Conservation (phyloP, 495 filamentous ascomycete species). For the Lepidopterella palustris region DNA sequence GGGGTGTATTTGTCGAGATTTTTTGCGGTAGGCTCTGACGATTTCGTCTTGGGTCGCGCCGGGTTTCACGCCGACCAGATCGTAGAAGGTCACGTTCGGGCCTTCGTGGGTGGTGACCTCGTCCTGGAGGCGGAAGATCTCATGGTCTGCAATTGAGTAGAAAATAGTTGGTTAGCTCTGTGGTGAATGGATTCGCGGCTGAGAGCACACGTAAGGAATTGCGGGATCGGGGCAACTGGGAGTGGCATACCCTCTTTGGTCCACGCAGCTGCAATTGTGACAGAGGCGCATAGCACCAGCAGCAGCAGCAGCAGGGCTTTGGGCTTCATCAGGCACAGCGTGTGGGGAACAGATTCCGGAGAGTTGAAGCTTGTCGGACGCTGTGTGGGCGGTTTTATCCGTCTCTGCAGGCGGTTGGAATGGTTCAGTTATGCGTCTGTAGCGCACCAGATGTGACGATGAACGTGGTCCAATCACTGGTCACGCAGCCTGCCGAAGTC, state of each 20-base stretch:
- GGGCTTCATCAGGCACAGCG: slow-evolving; percentile 24
- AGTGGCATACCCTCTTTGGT: slow-evolving; percentile 65
- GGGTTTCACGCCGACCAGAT: slow-evolving; percentile 71
- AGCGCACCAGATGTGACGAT: slow-evolving; percentile 1
- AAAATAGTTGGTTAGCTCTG: slow-evolving; percentile 14
- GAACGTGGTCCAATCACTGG: slow-evolving; percentile 31
- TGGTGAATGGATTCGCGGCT: slow-evolving; percentile 2
- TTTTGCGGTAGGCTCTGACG: slow-evolving; percentile 88
- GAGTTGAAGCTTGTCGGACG: neutral
- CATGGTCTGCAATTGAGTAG: slow-evolving; percentile 59
- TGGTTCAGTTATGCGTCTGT: slow-evolving; percentile 13
- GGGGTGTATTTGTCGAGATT: slow-evolving; percentile 73
- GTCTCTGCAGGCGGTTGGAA: slow-evolving; percentile 1
- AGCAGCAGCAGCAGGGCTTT: slow-evolving; percentile 33
- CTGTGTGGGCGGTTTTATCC: neutral
- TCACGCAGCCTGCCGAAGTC: slow-evolving; percentile 2
- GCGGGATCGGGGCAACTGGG: slow-evolving; percentile 7
- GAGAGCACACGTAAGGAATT: neutral
- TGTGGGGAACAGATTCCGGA: neutral
- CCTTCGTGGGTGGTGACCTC: slow-evolving; percentile 76
- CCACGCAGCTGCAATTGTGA: slow-evolving; percentile 67
- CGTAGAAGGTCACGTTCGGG: slow-evolving; percentile 80
- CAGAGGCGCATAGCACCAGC: slow-evolving; percentile 50
- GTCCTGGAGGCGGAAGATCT: slow-evolving; percentile 92
- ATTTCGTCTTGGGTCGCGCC: slow-evolving; percentile 80